Base-by-base conservation (phyloP, 177 flowering plant genomes). In the Vitis hybrid region DNA sequence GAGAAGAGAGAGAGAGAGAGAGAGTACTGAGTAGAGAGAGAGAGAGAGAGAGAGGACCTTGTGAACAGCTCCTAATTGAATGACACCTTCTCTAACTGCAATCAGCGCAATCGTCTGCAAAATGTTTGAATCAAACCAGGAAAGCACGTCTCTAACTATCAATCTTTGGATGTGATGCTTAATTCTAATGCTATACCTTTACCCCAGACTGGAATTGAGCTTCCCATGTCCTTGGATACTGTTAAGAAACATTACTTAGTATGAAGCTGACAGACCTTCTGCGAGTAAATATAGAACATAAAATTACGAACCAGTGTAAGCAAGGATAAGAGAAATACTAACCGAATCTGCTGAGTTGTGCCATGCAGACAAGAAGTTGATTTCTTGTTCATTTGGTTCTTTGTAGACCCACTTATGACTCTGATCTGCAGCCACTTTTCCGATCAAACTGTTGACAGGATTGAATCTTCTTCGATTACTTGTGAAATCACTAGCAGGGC, bases 151-250 rank as follows among this genome's bases (percentile, higher is more conserved):
- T 40, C 19, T 18, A 57, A 57, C 19, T 57, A n/a, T 57, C 21
- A 57, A 15, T 57, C 60, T 11, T 21, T 3, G 8, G 46, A 40
- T 40, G 13, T 27, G 49, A 14, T 12, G 49, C 65, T 12, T 56
- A 48, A 7, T 11, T 21, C 50, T 11, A 13, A 40, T 9, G 2
- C 0, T 46, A 3, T 75, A 94, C 98, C 97, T 91, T 89, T 64
- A 93, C 85, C 71, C 97, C 96, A 65, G 93, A 86, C 70, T 87
- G 96, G 72, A 95, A 95, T 79, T 93, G 97, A 30, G 94, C 94
- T 77, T 93, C 93, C 95, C 98, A 91, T 60, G 97, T 91, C 85
- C 97, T 89, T 56, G 99, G 99, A 50, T 87, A 88, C 99, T 95
- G 87, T 65, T 73, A 63, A 68, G 6, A 64, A 60, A 60, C 32